These are phyloP conservation scores for Dendrobium catenatum DNA, from an alignment of 106 monocot species.

Conservation along the genomic window DNA sequence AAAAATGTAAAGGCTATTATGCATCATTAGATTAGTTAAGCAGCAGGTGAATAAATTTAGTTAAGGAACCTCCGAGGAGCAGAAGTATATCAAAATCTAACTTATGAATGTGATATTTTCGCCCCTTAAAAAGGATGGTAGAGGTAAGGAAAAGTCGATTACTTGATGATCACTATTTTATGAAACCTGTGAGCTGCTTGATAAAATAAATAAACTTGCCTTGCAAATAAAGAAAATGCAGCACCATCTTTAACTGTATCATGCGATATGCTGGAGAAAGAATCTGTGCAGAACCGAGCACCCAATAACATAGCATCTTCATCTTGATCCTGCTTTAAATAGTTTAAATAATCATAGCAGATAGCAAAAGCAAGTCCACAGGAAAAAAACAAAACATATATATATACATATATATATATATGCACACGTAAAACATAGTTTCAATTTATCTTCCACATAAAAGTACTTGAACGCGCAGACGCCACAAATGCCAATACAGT, in stretches of 20 bases:
- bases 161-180: neutral
- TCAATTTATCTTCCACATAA: neutral
- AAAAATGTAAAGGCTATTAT: no score
- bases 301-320: constrained; percentile 91
- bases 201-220: constrained; percentile 35
- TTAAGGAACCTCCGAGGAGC: no score
- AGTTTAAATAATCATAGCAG: constrained; percentile 1
- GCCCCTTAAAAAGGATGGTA: no score
- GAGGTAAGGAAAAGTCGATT: neutral
- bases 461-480: neutral
- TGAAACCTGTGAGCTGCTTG: neutral
- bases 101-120: no score
- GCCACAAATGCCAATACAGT: neutral
- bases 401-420: neutral
- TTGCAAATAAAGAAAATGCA: constrained; percentile 87
- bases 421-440: neutral
- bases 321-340: constrained; percentile 60
- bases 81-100: no score
- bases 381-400: neutral
- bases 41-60: no score
- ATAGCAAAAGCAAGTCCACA: neutral
- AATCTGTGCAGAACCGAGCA: constrained; percentile 92
- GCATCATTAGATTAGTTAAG: no score
- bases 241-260: constrained; percentile 38
- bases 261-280: constrained; percentile 70